Evolutionary conservation across 2,329 filamentous ascomycete genomes (phyloP).

Genomic region (Pseudocercospora vitis): DNA sequence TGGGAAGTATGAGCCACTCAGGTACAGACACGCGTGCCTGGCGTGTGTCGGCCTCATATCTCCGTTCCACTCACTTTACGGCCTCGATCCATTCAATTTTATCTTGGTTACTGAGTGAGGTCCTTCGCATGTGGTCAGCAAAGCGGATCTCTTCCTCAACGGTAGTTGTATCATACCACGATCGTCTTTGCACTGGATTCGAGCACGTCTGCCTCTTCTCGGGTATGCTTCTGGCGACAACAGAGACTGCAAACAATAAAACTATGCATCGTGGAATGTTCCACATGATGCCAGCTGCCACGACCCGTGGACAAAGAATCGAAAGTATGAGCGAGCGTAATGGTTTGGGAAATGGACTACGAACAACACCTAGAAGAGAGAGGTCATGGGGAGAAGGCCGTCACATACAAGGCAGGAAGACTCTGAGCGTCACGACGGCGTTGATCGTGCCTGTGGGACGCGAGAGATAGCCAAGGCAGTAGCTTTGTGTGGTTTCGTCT

Average conservation of each 20-base stretch:
- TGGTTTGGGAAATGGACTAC: background rate
- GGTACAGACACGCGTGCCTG: too few species aligned
- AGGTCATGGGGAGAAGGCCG: background rate
- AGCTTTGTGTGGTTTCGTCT: background rate
- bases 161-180: slow-evolving; percentile 11
- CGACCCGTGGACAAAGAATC: background rate
- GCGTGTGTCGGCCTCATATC: background rate
- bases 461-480: background rate
- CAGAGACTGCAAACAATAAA: background rate
- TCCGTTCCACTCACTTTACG: slow-evolving; percentile 5
- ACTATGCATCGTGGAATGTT: background rate
- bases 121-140: slow-evolving; percentile 12
- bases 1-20: too few species aligned
- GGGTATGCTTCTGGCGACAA: background rate
- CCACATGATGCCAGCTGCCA: slow-evolving; percentile 6
- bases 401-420: background rate
- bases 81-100: slow-evolving; percentile 25
- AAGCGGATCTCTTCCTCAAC: background rate
- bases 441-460: background rate
- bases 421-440: background rate
- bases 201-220: slow-evolving; percentile 16
- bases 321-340: slow-evolving; percentile 3
- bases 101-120: slow-evolving; percentile 18
- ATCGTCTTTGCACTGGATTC: slow-evolving; percentile 15
- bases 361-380: background rate